These are phyloP conservation scores for Euphorbia schlechtendalii DNA, from an alignment of 441 rosid species.

Conservation along the genomic window DNA sequence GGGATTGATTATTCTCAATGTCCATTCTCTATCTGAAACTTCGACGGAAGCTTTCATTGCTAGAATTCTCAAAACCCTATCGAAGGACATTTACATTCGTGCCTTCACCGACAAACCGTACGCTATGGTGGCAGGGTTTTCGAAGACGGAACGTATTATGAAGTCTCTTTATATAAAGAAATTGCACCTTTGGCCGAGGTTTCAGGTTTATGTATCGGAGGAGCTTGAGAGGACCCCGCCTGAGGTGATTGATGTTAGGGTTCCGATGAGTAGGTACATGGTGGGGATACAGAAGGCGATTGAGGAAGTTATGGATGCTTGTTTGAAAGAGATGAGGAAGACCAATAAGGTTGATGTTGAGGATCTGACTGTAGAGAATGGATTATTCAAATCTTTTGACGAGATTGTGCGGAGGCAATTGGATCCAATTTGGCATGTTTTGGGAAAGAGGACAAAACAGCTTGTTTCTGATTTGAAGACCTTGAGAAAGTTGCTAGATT, in stretches of 20 bases:
- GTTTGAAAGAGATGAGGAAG: constrained; percentile 94
- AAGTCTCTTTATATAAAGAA: constrained; percentile 55
- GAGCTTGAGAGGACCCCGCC: constrained; percentile 82
- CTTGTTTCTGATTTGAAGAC: constrained; percentile 98
- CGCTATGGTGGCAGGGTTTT: constrained; percentile 82
- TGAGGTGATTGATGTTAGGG: constrained; percentile 79
- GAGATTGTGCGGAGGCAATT: constrained; percentile 93
- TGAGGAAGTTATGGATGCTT: constrained; percentile 85
- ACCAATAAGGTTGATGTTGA: constrained; percentile 94
- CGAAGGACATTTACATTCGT: constrained; percentile 36
- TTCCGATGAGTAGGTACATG: constrained; percentile 83
- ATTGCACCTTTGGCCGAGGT: constrained; percentile 96
- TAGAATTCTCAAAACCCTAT: constrained; percentile 55
- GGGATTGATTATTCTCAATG: constrained; percentile 54
- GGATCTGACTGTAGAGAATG: constrained; percentile 93
- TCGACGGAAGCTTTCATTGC: constrained; percentile 89
- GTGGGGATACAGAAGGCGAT: constrained; percentile 87
- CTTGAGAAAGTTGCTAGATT: constrained; percentile 84
- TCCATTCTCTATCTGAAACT: constrained; percentile 66
- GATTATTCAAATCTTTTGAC: constrained; percentile 94
- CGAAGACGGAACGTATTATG: constrained; percentile 85
- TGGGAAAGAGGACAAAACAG: constrained; percentile 93
- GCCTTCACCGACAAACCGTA: constrained; percentile 83
- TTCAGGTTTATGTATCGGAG: constrained; percentile 85
- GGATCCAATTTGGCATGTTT: constrained; percentile 95